Evolutionary conservation across 1,284 basidiomycete species (phyloP), one percentile per base, ranked within the genome.

Genomic region (Takashimella tepidaria): DNA sequence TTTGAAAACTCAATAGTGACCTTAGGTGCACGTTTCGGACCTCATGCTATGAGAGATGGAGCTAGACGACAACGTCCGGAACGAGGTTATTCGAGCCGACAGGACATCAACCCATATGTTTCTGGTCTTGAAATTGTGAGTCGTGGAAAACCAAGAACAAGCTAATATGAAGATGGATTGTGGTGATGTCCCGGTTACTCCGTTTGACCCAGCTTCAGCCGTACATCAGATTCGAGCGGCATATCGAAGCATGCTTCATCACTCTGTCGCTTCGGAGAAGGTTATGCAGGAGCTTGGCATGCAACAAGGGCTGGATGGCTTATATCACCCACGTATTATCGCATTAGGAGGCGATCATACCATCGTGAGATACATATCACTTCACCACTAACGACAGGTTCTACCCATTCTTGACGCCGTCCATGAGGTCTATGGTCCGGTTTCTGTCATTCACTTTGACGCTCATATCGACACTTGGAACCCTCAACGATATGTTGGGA

Each of bases 11-110:
- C 25, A 11, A 22, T 21, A 5, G 21, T 21, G 43, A 47, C 42
- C 10, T 24, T 45, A 66, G 70, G 70, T 55, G 88, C 88, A 23
- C 82, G 88, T 3, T 90, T 90, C 76, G 88, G 88, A 10, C 88
- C 88, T 2, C 82, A 81, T 63, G 88, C 85, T 5, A 90, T 90
- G 63, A 83, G 88, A 47, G 62, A 66, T 54, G 69, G 64, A 57
- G 67, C 61, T 4, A 46, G 69, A 37, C 49, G 69, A 37, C 70
- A 71, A 52, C 46, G 63, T 25, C 63, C 64, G 3, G 60, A 63
- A 16, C 45, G 66, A 50, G 64, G 68, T 10, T 70, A 68, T 52
- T 61, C 63, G 22, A 59, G 60, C 49, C 56, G 58, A 25, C 53
- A 63, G 40, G 58, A 62, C 27, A 59, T 65, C 42, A 68, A 74